Conservation (phyloP, 129 eudicot species). For the Artemisia tridentata region DNA sequence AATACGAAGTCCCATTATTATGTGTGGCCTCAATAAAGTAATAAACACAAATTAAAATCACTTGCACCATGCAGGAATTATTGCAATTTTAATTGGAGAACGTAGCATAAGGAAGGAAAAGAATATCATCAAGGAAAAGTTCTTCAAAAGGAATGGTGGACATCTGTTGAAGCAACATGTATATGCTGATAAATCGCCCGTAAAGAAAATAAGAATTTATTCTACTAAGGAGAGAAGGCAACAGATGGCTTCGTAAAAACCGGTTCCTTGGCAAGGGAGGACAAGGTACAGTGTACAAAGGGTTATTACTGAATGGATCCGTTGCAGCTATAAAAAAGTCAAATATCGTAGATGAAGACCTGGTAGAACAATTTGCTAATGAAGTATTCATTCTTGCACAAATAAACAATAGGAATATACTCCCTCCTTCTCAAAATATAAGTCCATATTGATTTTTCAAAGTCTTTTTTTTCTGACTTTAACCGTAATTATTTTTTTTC, state of each 20-base stretch:
- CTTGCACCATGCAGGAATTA: too few species aligned
- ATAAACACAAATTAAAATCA: too few species aligned
- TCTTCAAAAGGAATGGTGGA: slow-evolving; percentile 36
- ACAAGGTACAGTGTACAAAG: slow-evolving; percentile 41
- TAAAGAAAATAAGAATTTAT: slow-evolving; percentile 19
- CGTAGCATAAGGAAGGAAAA: too few species aligned
- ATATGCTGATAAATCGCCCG: slow-evolving; percentile 5
- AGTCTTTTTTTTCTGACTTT: too few species aligned
- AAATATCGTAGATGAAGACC: slow-evolving; percentile 16
- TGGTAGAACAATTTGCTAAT: slow-evolving; percentile 28
- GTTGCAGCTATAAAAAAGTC: slow-evolving; percentile 36
- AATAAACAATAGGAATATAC: slow-evolving; percentile 38
- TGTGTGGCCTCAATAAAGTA: too few species aligned
- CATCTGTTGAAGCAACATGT: slow-evolving; percentile 21
- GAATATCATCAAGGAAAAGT: too few species aligned
- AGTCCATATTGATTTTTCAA: too few species aligned
- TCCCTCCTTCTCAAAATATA: too few species aligned
- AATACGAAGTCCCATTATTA: slow-evolving; percentile 34
- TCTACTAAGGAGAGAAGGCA: slow-evolving; percentile 25
- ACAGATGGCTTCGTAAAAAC: slow-evolving; percentile 23
- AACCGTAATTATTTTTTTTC: too few species aligned
- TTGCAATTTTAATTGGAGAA: too few species aligned
- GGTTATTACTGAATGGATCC: slow-evolving; percentile 30
- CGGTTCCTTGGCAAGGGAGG: slow-evolving; percentile 43
- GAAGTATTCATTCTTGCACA: slow-evolving; percentile 40